Percentiles rank a stretch among this genome's conserved stretches.
Evolutionary conservation across 2,329 filamentous ascomycete genomes (phyloP).

Genomic region (Proliferodiscus dingleyae): DNA sequence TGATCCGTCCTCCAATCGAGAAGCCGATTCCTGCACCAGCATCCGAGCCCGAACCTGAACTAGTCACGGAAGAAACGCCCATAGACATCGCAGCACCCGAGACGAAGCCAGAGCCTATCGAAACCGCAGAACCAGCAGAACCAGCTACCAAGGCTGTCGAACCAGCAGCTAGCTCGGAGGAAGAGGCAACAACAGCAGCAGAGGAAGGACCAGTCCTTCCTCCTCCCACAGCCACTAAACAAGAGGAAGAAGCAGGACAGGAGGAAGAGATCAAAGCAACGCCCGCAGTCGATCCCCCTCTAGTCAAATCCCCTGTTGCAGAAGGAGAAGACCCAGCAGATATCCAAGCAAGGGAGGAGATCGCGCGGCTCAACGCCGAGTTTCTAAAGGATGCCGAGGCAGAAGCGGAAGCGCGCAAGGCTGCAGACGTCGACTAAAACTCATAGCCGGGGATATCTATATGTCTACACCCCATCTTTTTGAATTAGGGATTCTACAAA

Average conservation of each 20-base stretch:
- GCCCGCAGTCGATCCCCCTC: slow-evolving; percentile 10
- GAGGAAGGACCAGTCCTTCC: too few species aligned
- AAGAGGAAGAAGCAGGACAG: background rate
- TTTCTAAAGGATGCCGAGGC: slow-evolving; percentile 19
- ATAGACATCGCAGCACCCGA: too few species aligned
- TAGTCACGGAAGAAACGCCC: slow-evolving; percentile 2
- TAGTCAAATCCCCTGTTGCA: slow-evolving; percentile 2
- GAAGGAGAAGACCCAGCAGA: slow-evolving; percentile 25
- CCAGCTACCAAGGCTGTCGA: slow-evolving; percentile 1
- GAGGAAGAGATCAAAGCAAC: slow-evolving; percentile 1
- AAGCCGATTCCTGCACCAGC: slow-evolving; percentile 7
- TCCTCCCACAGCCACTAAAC: slow-evolving; percentile 4
- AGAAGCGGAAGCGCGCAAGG: too few species aligned
- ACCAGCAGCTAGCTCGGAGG: slow-evolving; percentile 1
- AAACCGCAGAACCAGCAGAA: background rate
- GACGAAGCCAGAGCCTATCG: slow-evolving; percentile 2
- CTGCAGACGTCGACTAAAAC: too few species aligned
- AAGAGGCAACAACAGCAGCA: slow-evolving; percentile 11
- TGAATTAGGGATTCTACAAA: too few species aligned
- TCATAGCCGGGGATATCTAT: too few species aligned
- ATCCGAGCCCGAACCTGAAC: background rate
- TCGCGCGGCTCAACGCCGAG: slow-evolving; percentile 25
- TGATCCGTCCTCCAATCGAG: slow-evolving; percentile 5
- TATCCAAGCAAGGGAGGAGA: slow-evolving; percentile 23
- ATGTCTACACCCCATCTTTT: too few species aligned